Evolutionary conservation across 139 green algal genomes (phyloP), one percentile per base, ranked within the genome.

Genomic region (Edaphochlamys debaryana): DNA sequence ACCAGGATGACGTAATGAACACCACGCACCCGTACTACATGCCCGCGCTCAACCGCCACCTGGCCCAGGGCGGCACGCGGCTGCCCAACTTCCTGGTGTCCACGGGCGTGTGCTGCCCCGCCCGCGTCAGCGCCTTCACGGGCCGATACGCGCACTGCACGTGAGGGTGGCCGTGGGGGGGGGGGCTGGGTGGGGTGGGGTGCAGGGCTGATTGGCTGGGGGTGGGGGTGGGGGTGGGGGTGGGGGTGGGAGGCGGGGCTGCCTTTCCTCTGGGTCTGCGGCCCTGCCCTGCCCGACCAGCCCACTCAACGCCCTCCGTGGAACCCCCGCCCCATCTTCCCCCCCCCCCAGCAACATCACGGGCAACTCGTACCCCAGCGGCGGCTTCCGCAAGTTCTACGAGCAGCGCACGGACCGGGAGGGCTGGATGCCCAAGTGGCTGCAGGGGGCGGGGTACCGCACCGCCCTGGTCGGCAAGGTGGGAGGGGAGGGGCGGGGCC

Each of bases 101-200:
- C 30, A 84, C 60, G 22, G 48, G 77, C 62, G 77, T 71, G 60
- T 86, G 80, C 80, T 86, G 80, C 45, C 80, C 80, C 6, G 76
- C 80, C 25, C 69, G 80, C 42, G 80, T 80, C 17, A 76, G 54
- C 1, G 7, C 58, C 4, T 42, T 86, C 25, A 81, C 50, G 23
- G 80, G 80, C 41, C 73, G 34, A 20, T 45, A 52, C 17, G 70
- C 76, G 6, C 80, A 86, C 70, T 81, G 76, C 80, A 69, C 25
- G n/a, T n/a, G n/a, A n/a, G n/a, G n/a, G n/a, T n/a, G n/a, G n/a
- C n/a, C n/a, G n/a, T n/a, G n/a, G n/a, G n/a, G n/a, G n/a, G n/a
- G n/a, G n/a, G n/a, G n/a, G n/a, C n/a, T n/a, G n/a, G n/a, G n/a
- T n/a, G n/a, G n/a, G n/a, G n/a, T n/a, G n/a, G n/a, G n/a, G n/a